Percentiles rank a stretch among this genome's conserved stretches.
phyloP scores from a whole-genome alignment of 1,284 basidiomycete genomes.

The Sporisorium exsertum region DNA sequence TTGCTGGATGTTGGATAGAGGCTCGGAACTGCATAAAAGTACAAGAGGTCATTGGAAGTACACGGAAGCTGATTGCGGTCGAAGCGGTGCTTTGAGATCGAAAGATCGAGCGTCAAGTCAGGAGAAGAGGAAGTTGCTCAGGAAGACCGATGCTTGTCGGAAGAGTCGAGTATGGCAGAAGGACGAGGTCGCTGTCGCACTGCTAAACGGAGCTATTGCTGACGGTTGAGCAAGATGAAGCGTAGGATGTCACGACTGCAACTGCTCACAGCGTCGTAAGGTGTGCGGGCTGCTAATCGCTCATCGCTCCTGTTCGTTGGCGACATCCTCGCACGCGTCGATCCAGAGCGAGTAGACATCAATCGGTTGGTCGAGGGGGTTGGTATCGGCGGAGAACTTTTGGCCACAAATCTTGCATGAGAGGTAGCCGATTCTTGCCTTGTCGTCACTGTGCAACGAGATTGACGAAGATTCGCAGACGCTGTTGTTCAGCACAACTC shows the following conservation, averaged over 20 bases:
- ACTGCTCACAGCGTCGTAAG: not conserved
- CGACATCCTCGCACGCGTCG: slow-evolving; percentile 86
- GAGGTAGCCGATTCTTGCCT: slow-evolving; percentile 59
- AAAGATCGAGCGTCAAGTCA: not conserved
- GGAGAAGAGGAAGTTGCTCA: not conserved
- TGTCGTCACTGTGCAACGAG: slow-evolving; percentile 65
- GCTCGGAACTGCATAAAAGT: not conserved
- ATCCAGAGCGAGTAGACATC: slow-evolving; percentile 92
- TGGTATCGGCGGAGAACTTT: slow-evolving; percentile 61
- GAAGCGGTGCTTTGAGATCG: not conserved
- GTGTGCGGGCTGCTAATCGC: not conserved
- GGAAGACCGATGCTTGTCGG: too few species aligned
- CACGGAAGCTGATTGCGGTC: not conserved
- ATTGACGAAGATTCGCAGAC: too few species aligned
- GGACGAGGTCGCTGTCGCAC: not conserved
- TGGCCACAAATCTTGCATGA: slow-evolving; percentile 68
- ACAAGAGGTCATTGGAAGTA: not conserved
- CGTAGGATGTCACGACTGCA: not conserved
- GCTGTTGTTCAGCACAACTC: not conserved
- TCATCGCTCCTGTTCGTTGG: slow-evolving; percentile 67
- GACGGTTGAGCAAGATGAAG: not conserved
- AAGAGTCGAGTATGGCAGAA: not conserved
- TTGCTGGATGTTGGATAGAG: not conserved
- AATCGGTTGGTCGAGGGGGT: slow-evolving; percentile 85
- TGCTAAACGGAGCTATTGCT: not conserved